These are phyloP conservation scores for Gaultheria prostrata DNA, from an alignment of 148 eudicot genomes.

Conservation along the genomic window DNA sequence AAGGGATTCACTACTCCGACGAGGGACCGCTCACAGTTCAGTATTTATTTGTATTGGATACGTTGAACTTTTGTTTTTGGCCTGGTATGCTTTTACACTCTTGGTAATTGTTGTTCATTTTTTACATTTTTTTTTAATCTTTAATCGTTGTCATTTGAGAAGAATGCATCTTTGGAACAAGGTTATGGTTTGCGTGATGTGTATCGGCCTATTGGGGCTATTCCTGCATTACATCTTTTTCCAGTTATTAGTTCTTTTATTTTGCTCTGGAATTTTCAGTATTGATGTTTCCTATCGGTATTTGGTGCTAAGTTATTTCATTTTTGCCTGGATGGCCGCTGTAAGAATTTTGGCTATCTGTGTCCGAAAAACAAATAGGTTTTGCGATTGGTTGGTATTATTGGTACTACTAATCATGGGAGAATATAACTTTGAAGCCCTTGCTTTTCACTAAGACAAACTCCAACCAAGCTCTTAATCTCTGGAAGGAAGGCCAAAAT, in stretches of 20 bases:
- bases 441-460: not conserved
- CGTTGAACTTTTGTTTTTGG: conserved; percentile 80
- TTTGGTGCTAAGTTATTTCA: not conserved
- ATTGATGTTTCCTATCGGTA: not conserved
- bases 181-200: not conserved
- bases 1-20: conserved; percentile 84
- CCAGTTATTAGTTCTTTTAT: not conserved
- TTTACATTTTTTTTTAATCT: not conserved
- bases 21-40: conserved; percentile 66
- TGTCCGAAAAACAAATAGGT: not conserved
- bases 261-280: not conserved
- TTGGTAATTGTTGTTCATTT: conserved; percentile 17
- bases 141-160: not conserved
- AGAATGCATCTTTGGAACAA: not conserved
- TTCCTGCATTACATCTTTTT: not conserved
- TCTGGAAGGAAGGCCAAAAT: not conserved
- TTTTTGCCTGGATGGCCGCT: not conserved
- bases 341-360: not conserved
- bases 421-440: not conserved
- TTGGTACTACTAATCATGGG: not conserved
- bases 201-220: not conserved
- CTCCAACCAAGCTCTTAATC: not conserved
- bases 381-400: not conserved
- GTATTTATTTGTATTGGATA: conserved; percentile 68
- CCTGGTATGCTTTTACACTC: conserved; percentile 7